These are phyloP conservation scores for Fusarium duplospermum DNA, from an alignment of 2,329 filamentous ascomycete genomes.

Conservation along the genomic window DNA sequence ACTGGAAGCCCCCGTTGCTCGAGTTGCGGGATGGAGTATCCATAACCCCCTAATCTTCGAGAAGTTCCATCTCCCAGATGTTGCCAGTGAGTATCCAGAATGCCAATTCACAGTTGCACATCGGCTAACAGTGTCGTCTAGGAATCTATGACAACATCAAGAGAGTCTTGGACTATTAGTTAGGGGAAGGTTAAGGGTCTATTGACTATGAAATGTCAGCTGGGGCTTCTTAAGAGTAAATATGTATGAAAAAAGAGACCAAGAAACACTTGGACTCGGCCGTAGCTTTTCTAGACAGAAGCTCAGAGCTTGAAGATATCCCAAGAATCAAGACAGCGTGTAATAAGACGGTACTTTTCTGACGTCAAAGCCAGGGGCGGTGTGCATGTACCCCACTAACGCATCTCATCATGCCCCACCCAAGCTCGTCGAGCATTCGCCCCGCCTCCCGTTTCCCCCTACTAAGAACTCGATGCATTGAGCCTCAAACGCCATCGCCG, in stretches of 20 bases:
- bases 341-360: slow-evolving; percentile 13
- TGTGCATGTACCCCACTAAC: slow-evolving; percentile 24
- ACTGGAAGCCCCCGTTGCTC: slow-evolving; percentile 85
- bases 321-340: neutral
- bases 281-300: slow-evolving; percentile 1
- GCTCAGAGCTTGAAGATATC: neutral
- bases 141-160: slow-evolving; percentile 80
- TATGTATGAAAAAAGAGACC: neutral
- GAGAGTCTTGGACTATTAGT: slow-evolving; percentile 71
- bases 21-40: slow-evolving; percentile 91
- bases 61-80: slow-evolving; percentile 84
- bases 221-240: neutral
- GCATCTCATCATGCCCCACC: slow-evolving; percentile 34
- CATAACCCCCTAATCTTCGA: slow-evolving; percentile 85
- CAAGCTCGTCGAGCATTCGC: slow-evolving; percentile 35
- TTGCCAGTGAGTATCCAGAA: slow-evolving; percentile 75
- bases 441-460: slow-evolving; percentile 42
- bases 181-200: neutral
- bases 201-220: neutral
- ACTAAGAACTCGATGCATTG: slow-evolving; percentile 30
- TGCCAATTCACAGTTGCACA: neutral
- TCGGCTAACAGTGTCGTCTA: slow-evolving; percentile 47
- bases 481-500: slow-evolving; percentile 35
- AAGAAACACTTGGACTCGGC: neutral
- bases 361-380: neutral